Evolutionary conservation across 2,329 filamentous ascomycete genomes (phyloP).

Genomic region (Fulvia fulva): DNA sequence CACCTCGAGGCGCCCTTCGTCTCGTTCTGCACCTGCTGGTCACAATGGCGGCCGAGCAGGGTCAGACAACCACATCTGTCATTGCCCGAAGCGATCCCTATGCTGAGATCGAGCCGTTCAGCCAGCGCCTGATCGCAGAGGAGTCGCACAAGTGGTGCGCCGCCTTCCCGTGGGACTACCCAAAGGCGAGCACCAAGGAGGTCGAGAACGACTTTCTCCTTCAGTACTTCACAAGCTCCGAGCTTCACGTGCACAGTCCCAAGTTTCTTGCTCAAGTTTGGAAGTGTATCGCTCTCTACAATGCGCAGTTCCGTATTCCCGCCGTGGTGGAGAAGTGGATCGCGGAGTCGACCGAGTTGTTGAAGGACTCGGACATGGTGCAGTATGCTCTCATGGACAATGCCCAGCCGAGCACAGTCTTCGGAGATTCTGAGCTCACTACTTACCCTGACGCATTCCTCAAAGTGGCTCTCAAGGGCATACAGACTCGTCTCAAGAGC

Average conservation of each 20-base stretch:
- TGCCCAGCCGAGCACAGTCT: constrained; percentile 23
- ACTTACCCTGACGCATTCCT: constrained; percentile 21
- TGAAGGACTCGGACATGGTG: constrained; percentile 21
- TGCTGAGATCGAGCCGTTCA: constrained; percentile 30
- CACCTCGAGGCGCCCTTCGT: neutral
- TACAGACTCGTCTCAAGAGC: constrained; percentile 10
- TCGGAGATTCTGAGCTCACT: constrained; percentile 17
- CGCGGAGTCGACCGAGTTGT: constrained; percentile 19
- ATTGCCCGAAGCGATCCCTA: constrained; percentile 31
- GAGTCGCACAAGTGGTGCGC: constrained; percentile 25
- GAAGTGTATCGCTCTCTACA: constrained; percentile 31
- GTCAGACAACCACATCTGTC: constrained; percentile 14
- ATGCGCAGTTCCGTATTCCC: constrained; percentile 26
- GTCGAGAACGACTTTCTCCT: constrained; percentile 32
- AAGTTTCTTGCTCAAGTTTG: constrained; percentile 36
- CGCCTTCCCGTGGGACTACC: constrained; percentile 34
- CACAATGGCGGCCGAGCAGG: constrained; percentile 16
- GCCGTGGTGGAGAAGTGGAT: constrained; percentile 24
- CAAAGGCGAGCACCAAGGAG: constrained; percentile 24
- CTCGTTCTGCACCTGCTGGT: neutral
- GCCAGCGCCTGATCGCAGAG: constrained; percentile 23
- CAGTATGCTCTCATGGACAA: constrained; percentile 18
- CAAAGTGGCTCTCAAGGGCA: constrained; percentile 10
- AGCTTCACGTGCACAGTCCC: constrained; percentile 29
- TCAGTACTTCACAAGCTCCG: constrained; percentile 24